These are phyloP conservation scores for Crithidia expoeki DNA, from an alignment of 208 protist genomes.

Conservation along the genomic window DNA sequence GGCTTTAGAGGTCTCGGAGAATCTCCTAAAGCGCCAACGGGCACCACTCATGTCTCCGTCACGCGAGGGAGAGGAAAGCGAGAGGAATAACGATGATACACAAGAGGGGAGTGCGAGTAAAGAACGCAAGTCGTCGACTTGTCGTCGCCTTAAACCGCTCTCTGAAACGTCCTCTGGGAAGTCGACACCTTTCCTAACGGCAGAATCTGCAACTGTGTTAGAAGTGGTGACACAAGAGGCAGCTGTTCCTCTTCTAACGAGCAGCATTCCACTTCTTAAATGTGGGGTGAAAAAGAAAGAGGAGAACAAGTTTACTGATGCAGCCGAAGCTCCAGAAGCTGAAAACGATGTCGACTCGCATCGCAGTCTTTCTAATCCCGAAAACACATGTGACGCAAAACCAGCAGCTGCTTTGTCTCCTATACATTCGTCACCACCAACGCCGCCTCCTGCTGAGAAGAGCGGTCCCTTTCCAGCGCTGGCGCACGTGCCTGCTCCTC, in stretches of 20 bases:
- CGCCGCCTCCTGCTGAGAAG: background rate
- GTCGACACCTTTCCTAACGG: background rate
- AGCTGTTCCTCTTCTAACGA: background rate
- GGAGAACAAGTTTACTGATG: too few species aligned
- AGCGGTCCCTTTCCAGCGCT: background rate
- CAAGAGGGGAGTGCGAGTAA: too few species aligned
- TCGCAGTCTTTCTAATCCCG: too few species aligned
- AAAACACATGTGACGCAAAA: too few species aligned
- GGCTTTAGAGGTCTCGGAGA: background rate
- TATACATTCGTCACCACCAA: background rate
- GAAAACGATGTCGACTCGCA: too few species aligned
- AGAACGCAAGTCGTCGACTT: too few species aligned
- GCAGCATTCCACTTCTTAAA: too few species aligned
- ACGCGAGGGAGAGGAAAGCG: background rate
- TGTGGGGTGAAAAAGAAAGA: too few species aligned
- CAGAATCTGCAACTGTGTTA: background rate
- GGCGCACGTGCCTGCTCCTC: conserved; percentile 1
- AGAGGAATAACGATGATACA: too few species aligned
- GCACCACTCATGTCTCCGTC: conserved; percentile 11
- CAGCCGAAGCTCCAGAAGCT: too few species aligned
- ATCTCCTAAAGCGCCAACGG: background rate
- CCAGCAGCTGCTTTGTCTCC: background rate
- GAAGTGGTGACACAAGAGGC: background rate
- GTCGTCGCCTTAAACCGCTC: background rate
- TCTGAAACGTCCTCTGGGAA: background rate